These are phyloP conservation scores for Gastrodia elata DNA, from an alignment of 106 monocot genomes.

Conservation along the genomic window DNA sequence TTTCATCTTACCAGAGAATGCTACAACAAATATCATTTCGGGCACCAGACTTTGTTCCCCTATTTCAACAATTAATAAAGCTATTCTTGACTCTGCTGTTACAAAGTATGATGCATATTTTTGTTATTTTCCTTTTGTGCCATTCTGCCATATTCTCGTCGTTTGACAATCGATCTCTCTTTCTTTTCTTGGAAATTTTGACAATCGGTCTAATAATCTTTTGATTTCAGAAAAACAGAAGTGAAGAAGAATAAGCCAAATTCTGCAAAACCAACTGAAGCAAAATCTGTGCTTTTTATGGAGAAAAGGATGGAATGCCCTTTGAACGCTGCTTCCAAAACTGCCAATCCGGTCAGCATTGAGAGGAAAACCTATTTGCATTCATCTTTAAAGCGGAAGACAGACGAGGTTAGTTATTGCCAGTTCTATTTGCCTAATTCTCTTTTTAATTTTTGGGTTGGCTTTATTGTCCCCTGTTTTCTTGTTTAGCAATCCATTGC, in stretches of 20 bases:
- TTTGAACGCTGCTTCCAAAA: constrained; percentile 15
- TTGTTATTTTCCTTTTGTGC: neutral
- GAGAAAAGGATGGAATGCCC: constrained; percentile 19
- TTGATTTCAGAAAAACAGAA: constrained; percentile 17
- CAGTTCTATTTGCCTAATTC: neutral
- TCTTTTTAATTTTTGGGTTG: neutral
- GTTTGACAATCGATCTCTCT: neutral
- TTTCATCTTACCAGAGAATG: neutral
- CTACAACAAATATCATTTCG: neutral
- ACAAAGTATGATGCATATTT: constrained; percentile 2
- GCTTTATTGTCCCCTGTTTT: neutral
- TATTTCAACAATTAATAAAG: neutral
- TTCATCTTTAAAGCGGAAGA: constrained; percentile 63
- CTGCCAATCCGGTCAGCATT: constrained; percentile 6
- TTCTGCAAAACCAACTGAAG: constrained; percentile 16
- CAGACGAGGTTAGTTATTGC: constrained; percentile 34
- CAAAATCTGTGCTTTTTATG: constrained; percentile 15
- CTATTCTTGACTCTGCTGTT: constrained; percentile 1
- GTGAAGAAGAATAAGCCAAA: constrained; percentile 19
- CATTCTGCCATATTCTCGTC: neutral
- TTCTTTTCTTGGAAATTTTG: too few species aligned
- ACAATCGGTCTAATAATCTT: neutral
- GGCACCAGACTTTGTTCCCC: neutral
- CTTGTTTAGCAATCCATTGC: constrained; percentile 22
- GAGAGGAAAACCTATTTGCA: constrained; percentile 22